Evolutionary conservation across 2,329 filamentous ascomycete genomes (phyloP).

Genomic region (Aspergillus fumigatus): DNA sequence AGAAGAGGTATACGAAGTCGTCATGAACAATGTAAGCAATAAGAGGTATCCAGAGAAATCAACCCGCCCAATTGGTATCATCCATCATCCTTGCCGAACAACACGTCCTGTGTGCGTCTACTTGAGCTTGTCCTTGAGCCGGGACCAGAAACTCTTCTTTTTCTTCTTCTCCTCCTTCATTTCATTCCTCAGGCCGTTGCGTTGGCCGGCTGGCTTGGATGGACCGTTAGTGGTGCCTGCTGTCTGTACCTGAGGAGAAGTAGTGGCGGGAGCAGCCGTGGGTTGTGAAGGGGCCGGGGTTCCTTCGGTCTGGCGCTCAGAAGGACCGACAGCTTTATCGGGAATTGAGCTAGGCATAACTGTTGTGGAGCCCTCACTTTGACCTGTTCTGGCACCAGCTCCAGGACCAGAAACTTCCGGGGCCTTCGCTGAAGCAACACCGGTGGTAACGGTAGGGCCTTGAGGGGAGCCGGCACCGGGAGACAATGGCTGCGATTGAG

Average conservation of each 20-base stretch:
- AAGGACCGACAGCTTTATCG: conserved; percentile 13
- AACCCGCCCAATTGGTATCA: conserved; percentile 10
- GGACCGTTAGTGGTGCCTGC: conserved; percentile 5
- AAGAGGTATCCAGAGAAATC: conserved; percentile 21
- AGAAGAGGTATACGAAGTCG: not conserved
- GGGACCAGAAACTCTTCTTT: conserved; percentile 58
- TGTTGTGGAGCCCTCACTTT: not conserved
- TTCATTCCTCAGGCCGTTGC: conserved; percentile 24
- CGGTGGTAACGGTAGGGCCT: conserved; percentile 21
- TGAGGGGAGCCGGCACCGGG: conserved; percentile 13
- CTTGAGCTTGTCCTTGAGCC: conserved; percentile 52
- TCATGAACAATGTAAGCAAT: conserved; percentile 10
- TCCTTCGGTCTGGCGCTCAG: not conserved
- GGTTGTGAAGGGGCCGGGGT: not conserved
- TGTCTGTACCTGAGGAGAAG: conserved; percentile 7
- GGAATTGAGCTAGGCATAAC: not conserved
- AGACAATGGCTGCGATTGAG: conserved; percentile 16
- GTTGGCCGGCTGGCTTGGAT: not conserved
- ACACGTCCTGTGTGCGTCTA: conserved; percentile 12
- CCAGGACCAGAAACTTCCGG: conserved; percentile 14
- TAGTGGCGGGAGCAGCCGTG: not conserved
- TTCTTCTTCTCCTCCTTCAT: conserved; percentile 57
- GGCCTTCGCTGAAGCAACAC: conserved; percentile 17
- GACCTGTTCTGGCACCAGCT: conserved; percentile 3
- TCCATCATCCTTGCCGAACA: conserved; percentile 3